Conservation (phyloP, 768 basidiomycete species). For the Bullera alba region DNA sequence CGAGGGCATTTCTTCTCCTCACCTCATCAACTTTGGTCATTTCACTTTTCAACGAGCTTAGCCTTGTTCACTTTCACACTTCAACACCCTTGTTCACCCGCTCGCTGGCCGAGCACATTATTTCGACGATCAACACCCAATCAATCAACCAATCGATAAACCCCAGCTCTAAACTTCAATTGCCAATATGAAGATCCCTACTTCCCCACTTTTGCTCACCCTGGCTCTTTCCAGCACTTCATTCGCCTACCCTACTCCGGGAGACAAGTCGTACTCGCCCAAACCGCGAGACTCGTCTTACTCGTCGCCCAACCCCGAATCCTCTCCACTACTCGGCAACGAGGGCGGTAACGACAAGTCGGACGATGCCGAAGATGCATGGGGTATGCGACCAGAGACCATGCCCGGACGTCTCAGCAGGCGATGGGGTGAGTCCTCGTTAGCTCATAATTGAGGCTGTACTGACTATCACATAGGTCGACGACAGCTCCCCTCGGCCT, state of each 20-base stretch:
- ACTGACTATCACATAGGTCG: background rate
- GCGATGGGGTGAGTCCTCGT: conserved; percentile 2
- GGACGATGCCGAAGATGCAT: background rate
- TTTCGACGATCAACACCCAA: too few relatives aligned
- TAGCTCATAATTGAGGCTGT: background rate
- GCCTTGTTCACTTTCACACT: too few relatives aligned
- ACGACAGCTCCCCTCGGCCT: background rate
- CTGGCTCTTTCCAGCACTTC: conserved; percentile 19
- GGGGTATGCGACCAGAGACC: background rate
- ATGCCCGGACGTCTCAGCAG: conserved; percentile 3
- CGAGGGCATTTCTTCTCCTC: too few relatives aligned
- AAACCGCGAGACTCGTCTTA: too few relatives aligned
- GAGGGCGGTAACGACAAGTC: background rate
- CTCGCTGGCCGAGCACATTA: too few relatives aligned
- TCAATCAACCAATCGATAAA: background rate
- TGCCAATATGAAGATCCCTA: conserved; percentile 26
- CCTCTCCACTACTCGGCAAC: conserved; percentile 2
- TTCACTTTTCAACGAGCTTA: too few relatives aligned
- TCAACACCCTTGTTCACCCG: too few relatives aligned
- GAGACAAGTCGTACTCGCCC: background rate
- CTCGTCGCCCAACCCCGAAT: conserved; percentile 14
- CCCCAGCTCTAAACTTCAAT: background rate
- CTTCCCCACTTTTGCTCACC: conserved; percentile 26
- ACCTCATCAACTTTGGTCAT: too few relatives aligned
- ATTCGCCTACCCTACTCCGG: conserved; percentile 17